phyloP scores from a whole-genome alignment of 495 filamentous ascomycete species.

The Lepidopterella palustris region DNA sequence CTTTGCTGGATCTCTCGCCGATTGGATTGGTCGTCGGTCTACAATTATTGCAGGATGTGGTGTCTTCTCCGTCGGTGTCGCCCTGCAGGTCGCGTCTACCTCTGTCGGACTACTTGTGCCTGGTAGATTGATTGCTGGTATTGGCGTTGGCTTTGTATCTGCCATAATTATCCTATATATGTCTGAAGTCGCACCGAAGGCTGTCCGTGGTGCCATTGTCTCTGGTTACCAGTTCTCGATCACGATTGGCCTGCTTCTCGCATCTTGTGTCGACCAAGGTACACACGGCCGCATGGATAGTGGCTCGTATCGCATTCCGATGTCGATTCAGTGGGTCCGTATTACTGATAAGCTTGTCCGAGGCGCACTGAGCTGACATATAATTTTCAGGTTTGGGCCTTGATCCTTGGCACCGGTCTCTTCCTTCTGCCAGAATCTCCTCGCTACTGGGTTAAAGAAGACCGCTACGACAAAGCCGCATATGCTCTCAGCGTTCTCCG shows the following conservation, averaged over 20 bases:
- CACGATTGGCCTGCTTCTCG: slow-evolving; percentile 73
- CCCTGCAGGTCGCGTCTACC: slow-evolving; percentile 39
- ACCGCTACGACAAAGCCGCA: slow-evolving; percentile 56
- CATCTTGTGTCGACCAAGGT: slow-evolving; percentile 67
- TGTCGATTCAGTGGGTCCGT: slow-evolving; percentile 70
- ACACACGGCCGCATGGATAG: slow-evolving; percentile 54
- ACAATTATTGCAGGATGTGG: slow-evolving; percentile 36
- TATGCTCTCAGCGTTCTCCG: slow-evolving; percentile 60
- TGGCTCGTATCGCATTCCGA: slow-evolving; percentile 72
- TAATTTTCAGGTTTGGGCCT: too few relatives aligned
- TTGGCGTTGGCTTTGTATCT: slow-evolving; percentile 79
- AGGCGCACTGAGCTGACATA: too few relatives aligned
- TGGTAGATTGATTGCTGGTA: slow-evolving; percentile 73
- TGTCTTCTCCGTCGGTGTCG: slow-evolving; percentile 39
- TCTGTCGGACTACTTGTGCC: slow-evolving; percentile 63
- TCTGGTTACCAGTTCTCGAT: slow-evolving; percentile 78
- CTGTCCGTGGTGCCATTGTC: slow-evolving; percentile 76
- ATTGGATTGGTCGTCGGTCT: slow-evolving; percentile 36
- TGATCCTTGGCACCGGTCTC: slow-evolving; percentile 67
- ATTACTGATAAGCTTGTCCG: too few relatives aligned
- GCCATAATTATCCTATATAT: slow-evolving; percentile 67
- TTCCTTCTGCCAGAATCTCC: slow-evolving; percentile 75
- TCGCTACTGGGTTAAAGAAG: slow-evolving; percentile 73
- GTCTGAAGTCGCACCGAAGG: slow-evolving; percentile 71
- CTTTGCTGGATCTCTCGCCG: slow-evolving; percentile 35